A percentile compares a stretch with the other conserved stretches of the same genome.
Evolutionary conservation across 2,329 filamentous ascomycete species (phyloP).

Genomic region (Scedosporium minutisporum): DNA sequence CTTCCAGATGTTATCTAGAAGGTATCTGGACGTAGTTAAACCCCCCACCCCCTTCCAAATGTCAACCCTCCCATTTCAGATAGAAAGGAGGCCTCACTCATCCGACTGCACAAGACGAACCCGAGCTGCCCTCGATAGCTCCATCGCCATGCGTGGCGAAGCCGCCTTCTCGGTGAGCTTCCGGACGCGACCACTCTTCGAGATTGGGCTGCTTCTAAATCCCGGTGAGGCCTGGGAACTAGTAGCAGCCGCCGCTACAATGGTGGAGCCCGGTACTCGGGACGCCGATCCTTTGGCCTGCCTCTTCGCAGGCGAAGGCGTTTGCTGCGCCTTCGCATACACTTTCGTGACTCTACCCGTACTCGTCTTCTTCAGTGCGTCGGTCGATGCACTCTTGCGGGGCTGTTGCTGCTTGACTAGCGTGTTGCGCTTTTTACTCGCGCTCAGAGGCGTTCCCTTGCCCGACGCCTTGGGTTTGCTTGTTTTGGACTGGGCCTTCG

Average conservation of each 20-base stretch:
- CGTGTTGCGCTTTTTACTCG: slow-evolving; percentile 6
- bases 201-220: slow-evolving; percentile 3
- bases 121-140: not conserved
- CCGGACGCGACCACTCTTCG: slow-evolving; percentile 5
- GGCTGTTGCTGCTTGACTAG: slow-evolving; percentile 3
- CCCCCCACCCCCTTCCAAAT: too few species aligned
- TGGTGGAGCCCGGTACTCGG: not conserved
- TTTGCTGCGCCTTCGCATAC: slow-evolving; percentile 10
- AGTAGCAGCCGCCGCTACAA: slow-evolving; percentile 6
- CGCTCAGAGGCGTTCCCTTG: slow-evolving; percentile 6
- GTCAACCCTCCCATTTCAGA: too few species aligned
- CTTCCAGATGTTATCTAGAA: too few species aligned
- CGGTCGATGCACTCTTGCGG: not conserved
- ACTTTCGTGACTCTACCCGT: slow-evolving; percentile 12
- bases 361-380: slow-evolving; percentile 8
- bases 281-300: not conserved
- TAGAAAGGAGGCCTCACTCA: not conserved
- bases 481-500: slow-evolving; percentile 20
- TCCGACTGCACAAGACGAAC: not conserved
- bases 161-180: slow-evolving; percentile 6
- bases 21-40: too few species aligned
- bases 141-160: not conserved
- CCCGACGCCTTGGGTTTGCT: slow-evolving; percentile 7
- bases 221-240: slow-evolving; percentile 3
- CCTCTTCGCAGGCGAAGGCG: slow-evolving; percentile 3